Evolutionary conservation across 805 yeast species (phyloP).

Genomic region (Candida railenensis): DNA sequence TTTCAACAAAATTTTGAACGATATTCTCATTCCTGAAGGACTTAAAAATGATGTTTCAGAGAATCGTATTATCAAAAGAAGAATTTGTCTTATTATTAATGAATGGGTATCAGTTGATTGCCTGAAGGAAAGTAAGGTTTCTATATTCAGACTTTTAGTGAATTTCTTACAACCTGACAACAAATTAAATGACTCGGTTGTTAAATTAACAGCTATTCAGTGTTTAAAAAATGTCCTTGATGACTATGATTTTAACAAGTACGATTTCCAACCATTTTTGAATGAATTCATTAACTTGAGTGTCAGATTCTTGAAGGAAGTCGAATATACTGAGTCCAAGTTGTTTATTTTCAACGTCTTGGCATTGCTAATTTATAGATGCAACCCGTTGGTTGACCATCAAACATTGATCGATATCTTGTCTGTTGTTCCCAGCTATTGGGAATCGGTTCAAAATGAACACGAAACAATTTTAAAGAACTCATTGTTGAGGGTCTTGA

Average conservation of each 20-base stretch:
- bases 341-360: slow-evolving; percentile 69
- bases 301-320: slow-evolving; percentile 47
- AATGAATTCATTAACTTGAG: slow-evolving; percentile 49
- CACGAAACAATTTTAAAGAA: slow-evolving; percentile 39
- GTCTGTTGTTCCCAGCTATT: slow-evolving; percentile 61
- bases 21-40: slow-evolving; percentile 69
- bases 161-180: slow-evolving; percentile 47
- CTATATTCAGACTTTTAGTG: slow-evolving; percentile 58
- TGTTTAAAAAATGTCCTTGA: slow-evolving; percentile 69
- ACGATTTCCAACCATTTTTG: slow-evolving; percentile 64
- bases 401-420: slow-evolving; percentile 52
- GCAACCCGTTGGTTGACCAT: slow-evolving; percentile 60
- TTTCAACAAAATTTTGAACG: slow-evolving; percentile 61
- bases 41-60: slow-evolving; percentile 44
- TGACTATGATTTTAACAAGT: slow-evolving; percentile 82
- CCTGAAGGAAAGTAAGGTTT: slow-evolving; percentile 53
- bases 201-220: slow-evolving; percentile 69
- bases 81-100: slow-evolving; percentile 71
- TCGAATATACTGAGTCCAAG: slow-evolving; percentile 71
- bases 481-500: slow-evolving; percentile 50
- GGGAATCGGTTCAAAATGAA: slow-evolving; percentile 55
- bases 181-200: slow-evolving; percentile 70
- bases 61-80: slow-evolving; percentile 65
- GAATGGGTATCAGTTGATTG: slow-evolving; percentile 80
- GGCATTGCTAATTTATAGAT: slow-evolving; percentile 58